Evolutionary conservation across 163 green algal species (phyloP).

Genomic region (Chloromonas sp.): DNA sequence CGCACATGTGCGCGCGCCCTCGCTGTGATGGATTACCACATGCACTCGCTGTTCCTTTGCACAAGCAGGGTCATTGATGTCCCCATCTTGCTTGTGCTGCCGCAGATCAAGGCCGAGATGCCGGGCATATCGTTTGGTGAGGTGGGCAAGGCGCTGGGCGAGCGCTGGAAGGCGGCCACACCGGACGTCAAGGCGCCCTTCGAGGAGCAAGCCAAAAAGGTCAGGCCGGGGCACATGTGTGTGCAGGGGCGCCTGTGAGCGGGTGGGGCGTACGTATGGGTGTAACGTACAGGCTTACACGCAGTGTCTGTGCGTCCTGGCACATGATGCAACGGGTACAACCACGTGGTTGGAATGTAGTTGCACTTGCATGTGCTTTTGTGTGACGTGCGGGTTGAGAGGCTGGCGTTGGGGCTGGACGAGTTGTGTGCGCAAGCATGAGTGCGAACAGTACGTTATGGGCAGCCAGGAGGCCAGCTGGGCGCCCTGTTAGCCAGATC

Average conservation of each 20-base stretch:
- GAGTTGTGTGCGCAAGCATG: too few species aligned
- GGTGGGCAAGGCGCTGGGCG: constrained; percentile 44
- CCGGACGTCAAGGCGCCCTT: constrained; percentile 28
- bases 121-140: constrained; percentile 35
- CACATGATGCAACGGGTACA: neutral
- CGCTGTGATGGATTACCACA: too few species aligned
- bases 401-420: too few species aligned
- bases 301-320: neutral
- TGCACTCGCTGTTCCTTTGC: too few species aligned
- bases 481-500: too few species aligned
- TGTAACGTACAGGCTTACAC: neutral
- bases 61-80: too few species aligned
- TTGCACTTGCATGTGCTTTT: too few species aligned
- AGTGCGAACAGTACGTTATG: too few species aligned
- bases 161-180: constrained; percentile 46
- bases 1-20: too few species aligned
- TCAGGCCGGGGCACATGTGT: neutral
- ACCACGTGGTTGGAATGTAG: neutral
- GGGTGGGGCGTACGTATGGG: neutral
- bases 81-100: too few species aligned
- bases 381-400: too few species aligned
- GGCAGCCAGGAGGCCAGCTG: too few species aligned
- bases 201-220: constrained; percentile 23
- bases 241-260: neutral
- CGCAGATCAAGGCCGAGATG: constrained; percentile 9